phyloP scores from a whole-genome alignment of 2,329 filamentous ascomycete species.

The Fusarium xyrophilum region DNA sequence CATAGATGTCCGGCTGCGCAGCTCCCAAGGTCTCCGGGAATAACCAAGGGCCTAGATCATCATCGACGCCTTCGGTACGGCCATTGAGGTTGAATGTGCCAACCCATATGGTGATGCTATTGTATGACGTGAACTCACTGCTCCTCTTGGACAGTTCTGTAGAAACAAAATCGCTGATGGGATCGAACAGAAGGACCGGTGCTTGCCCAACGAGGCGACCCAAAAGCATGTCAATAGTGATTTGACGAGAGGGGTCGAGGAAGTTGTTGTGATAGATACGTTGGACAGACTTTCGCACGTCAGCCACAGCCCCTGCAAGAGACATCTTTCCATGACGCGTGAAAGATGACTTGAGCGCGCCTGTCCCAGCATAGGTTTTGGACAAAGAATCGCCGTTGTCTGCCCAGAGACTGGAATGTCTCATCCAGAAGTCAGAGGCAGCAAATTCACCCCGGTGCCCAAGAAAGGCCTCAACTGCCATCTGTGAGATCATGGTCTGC shows the following conservation, averaged over 20 bases:
- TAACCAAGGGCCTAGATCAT: slow-evolving; percentile 87
- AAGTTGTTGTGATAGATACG: slow-evolving; percentile 98
- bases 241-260: slow-evolving; percentile 88
- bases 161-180: slow-evolving; percentile 89
- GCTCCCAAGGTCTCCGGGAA: slow-evolving; percentile 67
- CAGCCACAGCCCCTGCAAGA: slow-evolving; percentile 88
- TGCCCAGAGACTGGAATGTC: slow-evolving; percentile 93
- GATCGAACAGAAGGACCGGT: slow-evolving; percentile 87
- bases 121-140: slow-evolving; percentile 76
- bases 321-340: slow-evolving; percentile 97
- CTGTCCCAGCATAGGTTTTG: slow-evolving; percentile 95
- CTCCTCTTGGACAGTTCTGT: slow-evolving; percentile 73
- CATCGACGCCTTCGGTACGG: slow-evolving; percentile 75
- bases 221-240: slow-evolving; percentile 91
- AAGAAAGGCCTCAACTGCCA: slow-evolving; percentile 88
- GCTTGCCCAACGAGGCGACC: slow-evolving; percentile 83
- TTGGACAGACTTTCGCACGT: slow-evolving; percentile 92
- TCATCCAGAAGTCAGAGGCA: slow-evolving; percentile 84
- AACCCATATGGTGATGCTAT: slow-evolving; percentile 79
- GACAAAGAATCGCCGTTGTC: slow-evolving; percentile 95
- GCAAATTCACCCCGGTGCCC: slow-evolving; percentile 73
- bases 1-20: slow-evolving; percentile 81
- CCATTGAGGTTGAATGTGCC: slow-evolving; percentile 97
- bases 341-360: slow-evolving; percentile 93
- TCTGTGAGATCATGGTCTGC: slow-evolving; percentile 92